Evolutionary conservation across 305 asterid genomes (phyloP).

Genomic region (Rubia balearica): DNA sequence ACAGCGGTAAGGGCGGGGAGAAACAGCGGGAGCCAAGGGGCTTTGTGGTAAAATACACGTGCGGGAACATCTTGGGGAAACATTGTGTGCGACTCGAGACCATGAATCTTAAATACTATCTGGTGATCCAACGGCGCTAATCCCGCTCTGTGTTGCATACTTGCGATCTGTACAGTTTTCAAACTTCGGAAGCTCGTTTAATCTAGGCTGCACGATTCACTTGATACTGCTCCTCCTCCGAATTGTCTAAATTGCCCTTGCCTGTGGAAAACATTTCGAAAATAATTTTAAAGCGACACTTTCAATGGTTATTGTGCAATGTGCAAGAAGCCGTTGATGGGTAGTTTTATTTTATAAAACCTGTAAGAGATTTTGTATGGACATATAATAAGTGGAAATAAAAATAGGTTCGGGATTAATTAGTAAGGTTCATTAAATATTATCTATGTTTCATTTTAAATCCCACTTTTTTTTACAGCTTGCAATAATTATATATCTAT

Average conservation of each 20-base stretch:
- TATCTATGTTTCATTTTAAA: no score
- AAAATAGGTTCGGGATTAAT: no score
- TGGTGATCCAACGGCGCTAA: conserved; percentile 33
- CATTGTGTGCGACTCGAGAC: conserved; percentile 18
- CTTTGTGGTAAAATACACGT: conserved; percentile 32
- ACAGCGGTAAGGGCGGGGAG: conserved; percentile 50
- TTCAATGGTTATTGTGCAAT: no score
- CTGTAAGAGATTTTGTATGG: neutral
- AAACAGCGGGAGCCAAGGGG: conserved; percentile 35
- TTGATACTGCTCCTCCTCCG: neutral
- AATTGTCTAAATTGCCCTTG: conserved; percentile 18
- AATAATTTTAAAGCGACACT: neutral
- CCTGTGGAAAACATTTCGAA: neutral
- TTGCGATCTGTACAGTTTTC: conserved; percentile 16
- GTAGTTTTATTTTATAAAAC: neutral
- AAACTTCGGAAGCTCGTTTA: conserved; percentile 11
- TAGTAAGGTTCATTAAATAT: no score
- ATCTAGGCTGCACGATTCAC: neutral
- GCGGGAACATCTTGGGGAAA: conserved; percentile 29
- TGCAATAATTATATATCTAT: no score
- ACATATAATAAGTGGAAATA: neutral
- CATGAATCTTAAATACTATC: conserved; percentile 5
- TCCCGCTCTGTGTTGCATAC: conserved; percentile 22
- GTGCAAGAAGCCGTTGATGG: neutral
- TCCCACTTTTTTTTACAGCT: no score